A percentile compares a stretch with the other conserved stretches of the same genome.
Conservation (phyloP, 768 basidiomycete genomes). For the Phanerochaete carnosa region DNA sequence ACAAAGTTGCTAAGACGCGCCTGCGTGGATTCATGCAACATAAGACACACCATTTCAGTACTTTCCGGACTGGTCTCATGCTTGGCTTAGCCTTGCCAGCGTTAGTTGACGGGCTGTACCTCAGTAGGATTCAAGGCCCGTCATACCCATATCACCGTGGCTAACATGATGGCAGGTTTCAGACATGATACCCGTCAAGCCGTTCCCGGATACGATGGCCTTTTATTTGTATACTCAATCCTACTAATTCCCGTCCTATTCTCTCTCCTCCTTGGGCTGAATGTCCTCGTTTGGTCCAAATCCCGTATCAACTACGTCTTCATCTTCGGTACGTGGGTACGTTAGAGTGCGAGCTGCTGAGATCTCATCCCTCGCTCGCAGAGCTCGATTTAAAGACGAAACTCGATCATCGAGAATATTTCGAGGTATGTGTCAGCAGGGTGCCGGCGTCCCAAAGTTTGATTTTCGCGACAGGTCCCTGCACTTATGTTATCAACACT, state of each 20-base stretch:
- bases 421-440: slow-evolving; percentile 41
- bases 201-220: slow-evolving; percentile 67
- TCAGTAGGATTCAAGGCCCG: slow-evolving; percentile 46
- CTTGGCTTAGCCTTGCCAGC: slow-evolving; percentile 75
- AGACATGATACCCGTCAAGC: slow-evolving; percentile 44
- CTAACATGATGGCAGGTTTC: slow-evolving; percentile 41
- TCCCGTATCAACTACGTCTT: slow-evolving; percentile 91
- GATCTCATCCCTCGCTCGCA: slow-evolving; percentile 21
- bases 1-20: slow-evolving; percentile 67
- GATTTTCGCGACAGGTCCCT: slow-evolving; percentile 54
- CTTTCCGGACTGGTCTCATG: slow-evolving; percentile 70
- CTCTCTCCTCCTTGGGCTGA: slow-evolving; percentile 74
- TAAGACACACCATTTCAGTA: slow-evolving; percentile 66
- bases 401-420: slow-evolving; percentile 77
- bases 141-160: not conserved
- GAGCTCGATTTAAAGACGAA: slow-evolving; percentile 70
- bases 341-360: not conserved
- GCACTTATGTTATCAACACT: slow-evolving; percentile 74
- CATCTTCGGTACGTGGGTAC: slow-evolving; percentile 65
- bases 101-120: slow-evolving; percentile 55
- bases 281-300: slow-evolving; percentile 72
- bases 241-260: slow-evolving; percentile 75
- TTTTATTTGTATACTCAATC: slow-evolving; percentile 78
- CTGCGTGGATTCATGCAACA: slow-evolving; percentile 51
- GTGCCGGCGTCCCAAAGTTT: slow-evolving; percentile 5